phyloP scores from a whole-genome alignment of 2,329 filamentous ascomycete genomes.

The Aurifilum marmelostoma region DNA sequence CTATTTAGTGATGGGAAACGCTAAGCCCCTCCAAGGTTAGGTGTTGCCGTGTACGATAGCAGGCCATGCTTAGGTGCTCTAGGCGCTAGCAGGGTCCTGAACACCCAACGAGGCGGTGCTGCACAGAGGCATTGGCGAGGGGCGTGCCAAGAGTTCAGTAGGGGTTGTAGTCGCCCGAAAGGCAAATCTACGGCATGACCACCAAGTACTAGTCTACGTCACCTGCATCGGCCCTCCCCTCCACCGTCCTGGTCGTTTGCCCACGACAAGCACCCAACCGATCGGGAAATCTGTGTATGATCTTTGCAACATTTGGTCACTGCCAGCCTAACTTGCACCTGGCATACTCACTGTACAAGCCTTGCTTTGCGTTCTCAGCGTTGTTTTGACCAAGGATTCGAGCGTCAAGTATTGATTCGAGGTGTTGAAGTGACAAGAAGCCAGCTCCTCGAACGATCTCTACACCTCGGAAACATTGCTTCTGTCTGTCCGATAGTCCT shows the following conservation, averaged over 20 bases:
- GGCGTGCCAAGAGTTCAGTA: background rate
- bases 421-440: background rate
- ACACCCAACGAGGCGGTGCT: background rate
- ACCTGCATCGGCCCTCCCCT: background rate
- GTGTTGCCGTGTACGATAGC: background rate
- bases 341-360: background rate
- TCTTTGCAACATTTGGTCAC: background rate
- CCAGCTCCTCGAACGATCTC: background rate
- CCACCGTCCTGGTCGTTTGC: background rate
- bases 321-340: background rate
- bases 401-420: background rate
- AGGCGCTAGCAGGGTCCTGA: background rate
- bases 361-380: background rate
- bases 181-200: slow-evolving; percentile 8
- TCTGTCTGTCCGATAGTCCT: background rate
- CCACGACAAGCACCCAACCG: background rate
- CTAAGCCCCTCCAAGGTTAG: background rate
- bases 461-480: background rate
- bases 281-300: background rate
- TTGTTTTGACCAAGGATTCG: background rate
- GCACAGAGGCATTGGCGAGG: background rate
- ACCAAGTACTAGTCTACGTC: slow-evolving; percentile 1
- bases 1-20: background rate
- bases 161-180: background rate
- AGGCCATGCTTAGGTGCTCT: background rate